Base-by-base conservation (phyloP, 139 green algal species). In the Coelastrella sp. region DNA sequence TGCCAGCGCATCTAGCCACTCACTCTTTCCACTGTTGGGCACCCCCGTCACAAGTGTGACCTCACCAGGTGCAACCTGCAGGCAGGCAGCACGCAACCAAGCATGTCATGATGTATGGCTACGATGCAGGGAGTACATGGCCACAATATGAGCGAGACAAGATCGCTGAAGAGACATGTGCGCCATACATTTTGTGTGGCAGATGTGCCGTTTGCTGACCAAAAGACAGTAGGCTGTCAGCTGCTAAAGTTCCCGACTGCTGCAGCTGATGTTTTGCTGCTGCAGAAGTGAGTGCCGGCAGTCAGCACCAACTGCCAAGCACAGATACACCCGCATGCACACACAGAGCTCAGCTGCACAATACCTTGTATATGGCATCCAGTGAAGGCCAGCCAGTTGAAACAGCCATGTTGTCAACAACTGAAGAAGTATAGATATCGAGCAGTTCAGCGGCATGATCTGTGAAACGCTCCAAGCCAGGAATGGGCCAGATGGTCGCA, bases 21-120 rank as follows among this genome's bases (percentile, higher is more conserved):
- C 97, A 54, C 89, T 96, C 94, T 99, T 99, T 90, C 98, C 98
- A 32, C 93, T 97, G 95, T 99, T 99, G 90, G 98, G 98, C 61
- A 99, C 95, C 19, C 98, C 98, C 60, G 98, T 99, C 23, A 99
- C 96, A 6, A 99, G 95, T 5, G 97, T 99, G 58, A 99, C 95
- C 95, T 99, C 98, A 4, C 98, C 98, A 1, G 97, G 96, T 10
- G 90, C 80, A 7, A 91, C 87, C 77, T 86, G 77, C 2, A 32
- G 10, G 22, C 14, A 80, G 22, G 22, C n/a, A 6, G 3, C 14
- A 22, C 68, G 17, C 17, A 23, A 47, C 32, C 32, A 47, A 47
- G 32, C 32, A 47, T 47, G 32, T 47, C 32, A 47, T 47, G 32
- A 47, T 47, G 32, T 47, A 47, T 47, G 32, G 32, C 32, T 47